Conservation (phyloP, 78 protist species). For the Dictyostelium firmibasis region DNA sequence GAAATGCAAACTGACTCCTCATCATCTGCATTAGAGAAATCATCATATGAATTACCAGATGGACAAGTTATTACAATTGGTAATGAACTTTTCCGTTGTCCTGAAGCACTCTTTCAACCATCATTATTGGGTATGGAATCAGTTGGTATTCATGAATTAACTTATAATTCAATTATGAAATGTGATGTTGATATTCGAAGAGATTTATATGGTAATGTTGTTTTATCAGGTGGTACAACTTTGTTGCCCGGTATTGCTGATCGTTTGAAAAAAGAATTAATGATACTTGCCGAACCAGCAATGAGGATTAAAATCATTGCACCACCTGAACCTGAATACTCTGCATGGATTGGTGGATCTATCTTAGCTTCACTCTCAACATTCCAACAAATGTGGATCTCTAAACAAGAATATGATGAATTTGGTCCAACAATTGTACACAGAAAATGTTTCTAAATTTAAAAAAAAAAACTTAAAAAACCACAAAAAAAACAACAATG, state of each 20-base stretch:
- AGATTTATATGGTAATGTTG: constrained; percentile 91
- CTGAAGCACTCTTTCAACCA: constrained; percentile 93
- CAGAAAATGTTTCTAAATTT: constrained; percentile 85
- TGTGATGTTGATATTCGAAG: constrained; percentile 93
- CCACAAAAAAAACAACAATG: no score
- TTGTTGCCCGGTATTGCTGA: constrained; percentile 88
- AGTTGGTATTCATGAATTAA: constrained; percentile 63
- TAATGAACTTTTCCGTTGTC: constrained; percentile 85
- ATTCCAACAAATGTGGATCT: constrained; percentile 96
- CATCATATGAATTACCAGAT: constrained; percentile 72
- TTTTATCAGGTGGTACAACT: constrained; percentile 95
- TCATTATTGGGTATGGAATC: constrained; percentile 83
- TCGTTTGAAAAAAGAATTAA: constrained; percentile 79
- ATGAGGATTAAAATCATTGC: constrained; percentile 93
- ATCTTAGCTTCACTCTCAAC: constrained; percentile 93
- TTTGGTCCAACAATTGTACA: constrained; percentile 91
- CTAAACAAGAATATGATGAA: constrained; percentile 95
- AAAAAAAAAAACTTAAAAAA: no score
- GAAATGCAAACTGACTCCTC: neutral
- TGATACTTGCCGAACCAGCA: constrained; percentile 90
- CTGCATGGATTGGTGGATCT: constrained; percentile 99
- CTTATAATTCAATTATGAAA: constrained; percentile 88
- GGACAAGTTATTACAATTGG: constrained; percentile 83
- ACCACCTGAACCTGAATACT: constrained; percentile 95
- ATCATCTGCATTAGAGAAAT: constrained; percentile 31